Conservation (phyloP, 1,284 basidiomycete genomes). For the Ceratobasidium sp. region DNA sequence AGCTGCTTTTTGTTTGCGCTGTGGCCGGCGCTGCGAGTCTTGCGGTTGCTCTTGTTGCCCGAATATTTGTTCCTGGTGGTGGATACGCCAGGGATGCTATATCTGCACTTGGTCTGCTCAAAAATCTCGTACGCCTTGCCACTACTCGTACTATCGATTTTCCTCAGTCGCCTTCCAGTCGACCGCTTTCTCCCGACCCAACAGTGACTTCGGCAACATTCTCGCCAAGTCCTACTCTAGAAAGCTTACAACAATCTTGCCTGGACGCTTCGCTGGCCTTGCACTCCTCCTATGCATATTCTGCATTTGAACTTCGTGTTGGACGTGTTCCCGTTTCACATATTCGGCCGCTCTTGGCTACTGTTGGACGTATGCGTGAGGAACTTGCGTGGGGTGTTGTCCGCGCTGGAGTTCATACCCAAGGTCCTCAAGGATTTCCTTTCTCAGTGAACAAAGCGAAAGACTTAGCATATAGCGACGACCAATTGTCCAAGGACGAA, state of each 20-base stretch:
- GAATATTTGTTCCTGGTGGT: constrained; percentile 28
- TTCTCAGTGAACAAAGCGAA: constrained; percentile 9
- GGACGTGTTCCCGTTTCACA: constrained; percentile 65
- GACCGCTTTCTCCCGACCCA: constrained; percentile 29
- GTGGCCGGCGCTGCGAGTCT: constrained; percentile 35
- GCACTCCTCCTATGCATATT: constrained; percentile 64
- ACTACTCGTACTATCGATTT: constrained; percentile 36
- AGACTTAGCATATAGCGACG: constrained; percentile 16
- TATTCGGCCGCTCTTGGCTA: constrained; percentile 65
- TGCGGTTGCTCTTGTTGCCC: constrained; percentile 24
- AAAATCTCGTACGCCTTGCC: constrained; percentile 36
- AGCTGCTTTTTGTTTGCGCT: constrained; percentile 35
- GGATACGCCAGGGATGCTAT: constrained; percentile 42
- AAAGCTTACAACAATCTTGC: constrained; percentile 56
- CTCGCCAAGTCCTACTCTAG: constrained; percentile 19
- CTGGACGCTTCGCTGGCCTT: constrained; percentile 62
- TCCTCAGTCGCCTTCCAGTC: background rate
- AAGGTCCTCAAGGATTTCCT: background rate
- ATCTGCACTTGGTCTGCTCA: constrained; percentile 33
- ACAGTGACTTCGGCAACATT: constrained; percentile 14
- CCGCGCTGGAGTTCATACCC: constrained; percentile 43
- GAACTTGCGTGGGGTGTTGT: constrained; percentile 65
- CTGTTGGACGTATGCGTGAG: constrained; percentile 64
- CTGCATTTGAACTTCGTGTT: constrained; percentile 65
- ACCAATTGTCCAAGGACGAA: constrained; percentile 37